Evolutionary conservation across 208 protist species (phyloP).

Genomic region (Crithidia sp.): DNA sequence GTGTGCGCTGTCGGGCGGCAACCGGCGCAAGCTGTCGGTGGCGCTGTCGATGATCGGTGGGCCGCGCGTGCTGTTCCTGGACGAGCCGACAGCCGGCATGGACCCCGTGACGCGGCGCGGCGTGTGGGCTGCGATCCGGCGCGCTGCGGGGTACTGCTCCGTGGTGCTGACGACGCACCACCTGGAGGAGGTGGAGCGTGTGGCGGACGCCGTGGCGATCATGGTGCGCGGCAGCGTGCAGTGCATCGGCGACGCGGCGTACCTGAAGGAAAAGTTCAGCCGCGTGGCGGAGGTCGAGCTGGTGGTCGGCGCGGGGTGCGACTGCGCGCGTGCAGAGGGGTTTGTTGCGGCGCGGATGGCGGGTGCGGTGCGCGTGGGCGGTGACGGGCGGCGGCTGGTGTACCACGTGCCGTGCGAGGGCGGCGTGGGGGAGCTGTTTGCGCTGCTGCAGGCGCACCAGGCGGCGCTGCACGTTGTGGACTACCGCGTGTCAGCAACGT

Average conservation of each 20-base stretch:
- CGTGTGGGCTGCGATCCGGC: conserved; percentile 75
- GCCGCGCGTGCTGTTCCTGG: conserved; percentile 58
- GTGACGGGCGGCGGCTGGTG: background rate
- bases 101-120: conserved; percentile 58
- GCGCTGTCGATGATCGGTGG: conserved; percentile 70
- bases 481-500: conserved; percentile 5
- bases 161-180: conserved; percentile 92
- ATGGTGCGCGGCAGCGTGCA: conserved; percentile 86
- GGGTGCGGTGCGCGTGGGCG: conserved; percentile 2
- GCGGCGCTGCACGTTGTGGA: conserved; percentile 4
- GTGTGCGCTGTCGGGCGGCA: conserved; percentile 50
- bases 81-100: conserved; percentile 79
- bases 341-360: background rate
- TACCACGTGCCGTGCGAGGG: background rate
- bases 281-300: conserved; percentile 4
- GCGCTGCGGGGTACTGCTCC: conserved; percentile 47
- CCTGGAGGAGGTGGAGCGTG: conserved; percentile 91
- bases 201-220: conserved; percentile 86
- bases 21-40: conserved; percentile 66
- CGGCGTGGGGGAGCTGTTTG: background rate
- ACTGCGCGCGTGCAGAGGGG: background rate
- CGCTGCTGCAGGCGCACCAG: background rate
- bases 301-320: background rate
- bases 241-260: conserved; percentile 82
- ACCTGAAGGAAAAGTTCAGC: conserved; percentile 77